A percentile compares a stretch with the other conserved stretches of the same genome.
These are phyloP conservation scores for Juglanconis juglandina DNA, from an alignment of 2,329 filamentous ascomycete species.

Conservation along the genomic window DNA sequence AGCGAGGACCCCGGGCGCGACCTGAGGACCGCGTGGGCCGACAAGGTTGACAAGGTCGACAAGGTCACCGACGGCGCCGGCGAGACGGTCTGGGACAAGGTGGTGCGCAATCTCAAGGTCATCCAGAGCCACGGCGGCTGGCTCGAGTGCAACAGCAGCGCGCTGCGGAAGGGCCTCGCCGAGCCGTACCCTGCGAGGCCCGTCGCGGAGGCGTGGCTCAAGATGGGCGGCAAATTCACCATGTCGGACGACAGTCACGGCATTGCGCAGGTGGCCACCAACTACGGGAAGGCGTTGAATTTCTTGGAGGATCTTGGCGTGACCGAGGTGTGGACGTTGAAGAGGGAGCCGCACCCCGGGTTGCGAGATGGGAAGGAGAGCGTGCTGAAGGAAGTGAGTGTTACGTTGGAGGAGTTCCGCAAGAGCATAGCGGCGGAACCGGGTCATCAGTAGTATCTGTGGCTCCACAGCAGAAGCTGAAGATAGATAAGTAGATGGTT, in stretches of 20 bases:
- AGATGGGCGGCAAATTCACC: conserved; percentile 75
- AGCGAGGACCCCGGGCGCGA: conserved; percentile 65
- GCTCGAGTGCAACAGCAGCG: conserved; percentile 86
- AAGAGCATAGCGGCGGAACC: conserved; percentile 22
- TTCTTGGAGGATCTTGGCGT: conserved; percentile 69
- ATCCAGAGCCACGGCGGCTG: conserved; percentile 73
- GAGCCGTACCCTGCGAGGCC: conserved; percentile 83
- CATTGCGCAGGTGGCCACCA: conserved; percentile 79
- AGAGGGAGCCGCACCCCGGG: conserved; percentile 33
- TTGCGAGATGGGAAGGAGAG: conserved; percentile 30
- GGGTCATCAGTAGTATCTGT: neutral
- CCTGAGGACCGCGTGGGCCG: conserved; percentile 48
- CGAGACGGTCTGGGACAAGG: conserved; percentile 65
- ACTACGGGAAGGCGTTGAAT: conserved; percentile 68
- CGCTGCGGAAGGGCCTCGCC: conserved; percentile 79
- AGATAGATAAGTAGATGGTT: neutral
- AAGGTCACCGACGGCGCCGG: conserved; percentile 11
- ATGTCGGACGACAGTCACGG: conserved; percentile 95
- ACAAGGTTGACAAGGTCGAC: conserved; percentile 1
- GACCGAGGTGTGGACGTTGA: conserved; percentile 56
- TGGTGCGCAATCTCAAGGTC: conserved; percentile 70
- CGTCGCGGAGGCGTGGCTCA: conserved; percentile 76
- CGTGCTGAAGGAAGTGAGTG: conserved; percentile 39
- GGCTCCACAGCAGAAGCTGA: too few species aligned
- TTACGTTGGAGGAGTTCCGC: conserved; percentile 40